These are phyloP conservation scores for Chionographis japonica DNA, from an alignment of 106 monocot genomes.

Conservation along the genomic window DNA sequence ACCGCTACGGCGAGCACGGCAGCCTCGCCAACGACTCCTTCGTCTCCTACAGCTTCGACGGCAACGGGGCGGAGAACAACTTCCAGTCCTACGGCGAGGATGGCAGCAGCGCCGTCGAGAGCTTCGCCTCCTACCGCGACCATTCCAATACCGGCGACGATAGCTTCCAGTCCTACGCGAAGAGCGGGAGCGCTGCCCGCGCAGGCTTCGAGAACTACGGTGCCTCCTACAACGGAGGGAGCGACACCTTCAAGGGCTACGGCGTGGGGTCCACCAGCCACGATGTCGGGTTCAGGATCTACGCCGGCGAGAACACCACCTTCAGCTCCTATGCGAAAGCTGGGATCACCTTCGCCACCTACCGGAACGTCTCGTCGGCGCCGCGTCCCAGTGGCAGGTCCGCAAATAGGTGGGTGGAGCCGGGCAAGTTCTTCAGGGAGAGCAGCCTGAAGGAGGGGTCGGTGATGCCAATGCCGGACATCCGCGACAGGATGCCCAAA, in stretches of 20 bases:
- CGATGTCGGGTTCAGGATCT: slow-evolving; percentile 62
- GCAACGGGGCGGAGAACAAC: slow-evolving; percentile 58
- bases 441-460: slow-evolving; percentile 5
- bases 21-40: slow-evolving; percentile 44
- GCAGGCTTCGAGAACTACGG: slow-evolving; percentile 69
- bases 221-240: slow-evolving; percentile 66
- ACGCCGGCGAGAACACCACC: slow-evolving; percentile 31
- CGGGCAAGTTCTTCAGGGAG: slow-evolving; percentile 27
- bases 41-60: slow-evolving; percentile 36
- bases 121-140: slow-evolving; percentile 66
- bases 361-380: slow-evolving; percentile 26
- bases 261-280: slow-evolving; percentile 31
- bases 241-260: slow-evolving; percentile 67
- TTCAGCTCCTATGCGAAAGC: slow-evolving; percentile 23
- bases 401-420: slow-evolving; percentile 12
- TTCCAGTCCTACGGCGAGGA: slow-evolving; percentile 38
- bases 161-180: slow-evolving; percentile 69
- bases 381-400: not conserved
- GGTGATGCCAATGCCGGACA: slow-evolving; percentile 10
- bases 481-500: slow-evolving; percentile 56
- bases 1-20: slow-evolving; percentile 43
- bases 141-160: slow-evolving; percentile 84
- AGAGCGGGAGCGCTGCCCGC: slow-evolving; percentile 27
- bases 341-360: slow-evolving; percentile 35
- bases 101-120: slow-evolving; percentile 29